These are phyloP conservation scores for Botrytis cinerea DNA, from an alignment of 2,329 filamentous ascomycete genomes.

Conservation along the genomic window DNA sequence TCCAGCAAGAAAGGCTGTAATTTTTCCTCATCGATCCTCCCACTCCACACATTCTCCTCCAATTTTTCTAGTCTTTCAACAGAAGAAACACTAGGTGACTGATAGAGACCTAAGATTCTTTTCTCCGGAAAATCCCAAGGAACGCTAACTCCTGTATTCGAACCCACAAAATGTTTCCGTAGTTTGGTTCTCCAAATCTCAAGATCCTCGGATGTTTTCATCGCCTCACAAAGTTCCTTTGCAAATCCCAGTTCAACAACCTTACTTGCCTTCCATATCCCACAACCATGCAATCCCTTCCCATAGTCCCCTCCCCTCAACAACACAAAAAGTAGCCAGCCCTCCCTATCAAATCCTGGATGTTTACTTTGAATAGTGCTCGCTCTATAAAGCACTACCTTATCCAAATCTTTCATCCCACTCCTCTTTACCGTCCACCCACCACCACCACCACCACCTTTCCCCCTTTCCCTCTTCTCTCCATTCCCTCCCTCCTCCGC, in stretches of 20 bases:
- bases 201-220: constrained; percentile 1
- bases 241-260: not conserved
- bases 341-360: constrained; percentile 17
- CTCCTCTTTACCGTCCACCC: constrained; percentile 21
- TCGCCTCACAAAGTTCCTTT: not conserved
- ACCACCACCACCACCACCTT: constrained; percentile 2
- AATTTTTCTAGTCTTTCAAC: constrained; percentile 1
- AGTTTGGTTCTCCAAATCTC: constrained; percentile 19
- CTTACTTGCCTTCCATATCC: not conserved
- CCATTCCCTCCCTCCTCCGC: not conserved
- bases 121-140: constrained; percentile 24
- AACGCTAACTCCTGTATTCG: constrained; percentile 15
- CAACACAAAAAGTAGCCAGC: constrained; percentile 19
- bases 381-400: constrained; percentile 25
- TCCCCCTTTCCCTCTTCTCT: constrained; percentile 19
- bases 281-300: constrained; percentile 5
- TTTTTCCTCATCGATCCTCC: constrained; percentile 19
- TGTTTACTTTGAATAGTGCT: constrained; percentile 23
- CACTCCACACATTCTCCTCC: not conserved
- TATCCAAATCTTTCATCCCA: constrained; percentile 15
- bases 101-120: constrained; percentile 24
- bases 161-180: constrained; percentile 6
- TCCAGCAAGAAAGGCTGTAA: constrained; percentile 24
- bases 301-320: constrained; percentile 13
- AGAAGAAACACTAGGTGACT: constrained; percentile 23